Evolutionary conservation across 768 basidiomycete species (phyloP).

Genomic region (Mycena filopes): DNA sequence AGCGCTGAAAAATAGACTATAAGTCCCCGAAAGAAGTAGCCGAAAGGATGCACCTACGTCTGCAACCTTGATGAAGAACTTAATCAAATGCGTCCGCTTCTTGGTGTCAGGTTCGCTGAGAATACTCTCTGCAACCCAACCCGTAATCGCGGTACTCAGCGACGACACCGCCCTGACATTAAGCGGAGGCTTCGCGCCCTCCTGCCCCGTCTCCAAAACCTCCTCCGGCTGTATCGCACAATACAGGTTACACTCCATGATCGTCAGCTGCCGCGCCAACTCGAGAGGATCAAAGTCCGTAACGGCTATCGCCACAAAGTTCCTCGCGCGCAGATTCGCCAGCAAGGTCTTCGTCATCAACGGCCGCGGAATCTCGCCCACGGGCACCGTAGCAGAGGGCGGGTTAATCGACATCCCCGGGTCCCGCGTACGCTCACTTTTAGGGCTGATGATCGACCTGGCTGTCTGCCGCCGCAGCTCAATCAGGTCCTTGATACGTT

Average conservation of each 20-base stretch:
- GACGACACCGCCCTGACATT: conserved; percentile 88
- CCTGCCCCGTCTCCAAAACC: conserved; percentile 84
- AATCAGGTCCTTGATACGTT: conserved; percentile 78
- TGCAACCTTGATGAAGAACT: conserved; percentile 94
- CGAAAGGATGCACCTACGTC: conserved; percentile 66
- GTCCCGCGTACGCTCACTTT: conserved; percentile 74
- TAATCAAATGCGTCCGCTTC: conserved; percentile 80
- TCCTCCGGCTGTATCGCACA: conserved; percentile 90
- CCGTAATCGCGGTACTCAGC: conserved; percentile 92
- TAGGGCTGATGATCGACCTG: conserved; percentile 62
- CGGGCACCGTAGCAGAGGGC: conserved; percentile 50
- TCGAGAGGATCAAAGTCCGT: conserved; percentile 96
- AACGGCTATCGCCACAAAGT: conserved; percentile 69
- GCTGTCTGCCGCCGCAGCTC: conserved; percentile 62
- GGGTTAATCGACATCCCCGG: conserved; percentile 81
- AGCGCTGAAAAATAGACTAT: conserved; percentile 66
- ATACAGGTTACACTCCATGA: conserved; percentile 92
- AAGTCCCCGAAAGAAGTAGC: conserved; percentile 12
- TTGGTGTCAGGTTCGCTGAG: conserved; percentile 90
- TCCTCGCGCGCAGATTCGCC: conserved; percentile 70
- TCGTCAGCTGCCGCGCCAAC: conserved; percentile 91
- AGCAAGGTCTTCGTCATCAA: conserved; percentile 85
- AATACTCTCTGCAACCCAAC: conserved; percentile 96
- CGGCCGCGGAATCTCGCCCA: conserved; percentile 85
- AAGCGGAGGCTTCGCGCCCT: conserved; percentile 67